These are phyloP conservation scores for Linnemannia zychae DNA, from an alignment of 192 early-diverging fungal genomes.

Conservation along the genomic window DNA sequence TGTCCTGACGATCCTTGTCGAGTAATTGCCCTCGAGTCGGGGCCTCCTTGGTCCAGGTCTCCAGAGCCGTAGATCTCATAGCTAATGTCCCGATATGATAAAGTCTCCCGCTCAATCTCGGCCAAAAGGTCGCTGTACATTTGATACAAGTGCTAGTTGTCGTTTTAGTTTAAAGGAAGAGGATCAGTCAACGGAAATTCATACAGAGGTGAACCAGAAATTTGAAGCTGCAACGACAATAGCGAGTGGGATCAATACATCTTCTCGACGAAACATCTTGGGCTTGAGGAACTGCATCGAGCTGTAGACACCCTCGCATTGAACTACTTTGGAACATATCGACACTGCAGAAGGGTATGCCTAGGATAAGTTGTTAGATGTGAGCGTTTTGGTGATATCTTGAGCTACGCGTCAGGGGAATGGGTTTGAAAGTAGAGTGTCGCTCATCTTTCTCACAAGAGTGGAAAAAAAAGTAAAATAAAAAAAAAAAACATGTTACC, in stretches of 20 bases:
- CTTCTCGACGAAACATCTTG: constrained; percentile 47
- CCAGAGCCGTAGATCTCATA: neutral
- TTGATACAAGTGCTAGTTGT: constrained; percentile 46
- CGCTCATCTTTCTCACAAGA: neutral
- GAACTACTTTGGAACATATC: constrained; percentile 46
- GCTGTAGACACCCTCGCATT: constrained; percentile 42
- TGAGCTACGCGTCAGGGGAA: neutral
- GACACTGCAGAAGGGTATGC: constrained; percentile 33
- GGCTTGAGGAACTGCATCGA: constrained; percentile 52
- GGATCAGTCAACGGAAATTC: neutral
- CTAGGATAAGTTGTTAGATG: constrained; percentile 5
- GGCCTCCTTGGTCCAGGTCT: neutral
- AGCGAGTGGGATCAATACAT: too few relatives aligned
- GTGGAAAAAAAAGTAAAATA: neutral
- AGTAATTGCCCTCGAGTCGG: neutral
- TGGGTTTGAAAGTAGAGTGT: neutral
- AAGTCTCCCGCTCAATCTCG: constrained; percentile 37
- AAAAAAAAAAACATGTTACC: constrained; percentile 17
- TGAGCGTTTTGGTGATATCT: neutral
- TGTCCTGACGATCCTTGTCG: constrained; percentile 13
- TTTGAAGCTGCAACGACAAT: too few relatives aligned
- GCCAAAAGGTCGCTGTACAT: constrained; percentile 33
- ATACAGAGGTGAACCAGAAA: too few relatives aligned
- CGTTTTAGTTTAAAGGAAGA: too few relatives aligned
- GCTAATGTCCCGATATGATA: constrained; percentile 16